Percentiles rank a stretch among this genome's conserved stretches.
These are phyloP conservation scores for Tillandsia fasciculata DNA, from an alignment of 176 grass and related monocot species.

Conservation along the genomic window DNA sequence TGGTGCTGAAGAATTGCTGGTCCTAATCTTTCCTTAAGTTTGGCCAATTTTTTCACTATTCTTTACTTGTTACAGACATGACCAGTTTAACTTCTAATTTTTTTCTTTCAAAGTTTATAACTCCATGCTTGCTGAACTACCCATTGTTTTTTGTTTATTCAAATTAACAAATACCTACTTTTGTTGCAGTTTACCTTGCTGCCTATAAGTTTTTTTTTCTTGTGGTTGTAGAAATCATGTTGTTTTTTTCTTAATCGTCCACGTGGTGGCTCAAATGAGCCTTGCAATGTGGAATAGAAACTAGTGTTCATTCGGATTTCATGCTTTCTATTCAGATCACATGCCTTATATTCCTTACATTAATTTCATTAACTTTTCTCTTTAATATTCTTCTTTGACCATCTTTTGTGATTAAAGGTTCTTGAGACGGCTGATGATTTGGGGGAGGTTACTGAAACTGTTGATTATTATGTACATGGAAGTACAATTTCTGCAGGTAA, in stretches of 20 bases:
- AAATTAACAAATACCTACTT: too few species aligned
- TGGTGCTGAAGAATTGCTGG: conserved; percentile 39
- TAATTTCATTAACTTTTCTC: background rate
- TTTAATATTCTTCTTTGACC: background rate
- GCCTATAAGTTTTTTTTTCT: too few species aligned
- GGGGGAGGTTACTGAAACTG: conserved; percentile 95
- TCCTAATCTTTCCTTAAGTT: background rate
- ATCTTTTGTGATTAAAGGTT: conserved; percentile 39
- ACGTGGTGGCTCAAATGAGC: too few species aligned
- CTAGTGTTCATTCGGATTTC: too few species aligned
- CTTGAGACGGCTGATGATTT: conserved; percentile 96
- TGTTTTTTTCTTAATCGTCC: too few species aligned
- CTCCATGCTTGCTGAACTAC: background rate
- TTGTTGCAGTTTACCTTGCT: too few species aligned
- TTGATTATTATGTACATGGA: conserved; percentile 95
- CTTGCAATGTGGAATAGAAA: too few species aligned
- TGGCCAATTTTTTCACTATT: conserved; percentile 2
- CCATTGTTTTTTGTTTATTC: background rate
- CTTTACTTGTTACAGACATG: background rate
- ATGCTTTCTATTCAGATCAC: too few species aligned
- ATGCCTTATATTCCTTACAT: too few species aligned
- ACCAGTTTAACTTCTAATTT: too few species aligned
- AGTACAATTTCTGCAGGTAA: conserved; percentile 83
- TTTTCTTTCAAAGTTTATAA: background rate
- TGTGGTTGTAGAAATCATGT: too few species aligned